Conservation (phyloP, 2,329 filamentous ascomycete species). For the Penicillium hordei region DNA sequence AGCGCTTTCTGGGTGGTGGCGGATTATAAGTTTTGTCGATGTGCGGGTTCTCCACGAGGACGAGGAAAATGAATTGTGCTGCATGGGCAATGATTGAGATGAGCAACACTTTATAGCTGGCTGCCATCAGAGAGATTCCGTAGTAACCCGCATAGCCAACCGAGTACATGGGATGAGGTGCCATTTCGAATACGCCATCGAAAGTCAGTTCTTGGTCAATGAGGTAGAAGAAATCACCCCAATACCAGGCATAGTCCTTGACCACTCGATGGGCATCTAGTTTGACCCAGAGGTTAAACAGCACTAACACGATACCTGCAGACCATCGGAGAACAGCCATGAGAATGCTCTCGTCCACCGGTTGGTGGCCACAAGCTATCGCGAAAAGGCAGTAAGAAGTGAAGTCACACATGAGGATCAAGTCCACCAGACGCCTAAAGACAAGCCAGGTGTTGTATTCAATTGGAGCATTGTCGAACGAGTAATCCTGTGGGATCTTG, state of each 20-base stretch:
- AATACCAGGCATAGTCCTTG: slow-evolving; percentile 99
- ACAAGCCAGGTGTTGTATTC: slow-evolving; percentile 99
- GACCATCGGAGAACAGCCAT: slow-evolving; percentile 75
- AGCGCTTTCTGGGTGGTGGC: slow-evolving; percentile 67
- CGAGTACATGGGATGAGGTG: slow-evolving; percentile 97
- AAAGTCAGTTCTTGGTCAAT: slow-evolving; percentile 98
- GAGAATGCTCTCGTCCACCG: slow-evolving; percentile 66
- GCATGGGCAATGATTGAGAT: slow-evolving; percentile 94
- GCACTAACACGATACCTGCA: slow-evolving; percentile 72
- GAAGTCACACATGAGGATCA: slow-evolving; percentile 99
- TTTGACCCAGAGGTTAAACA: slow-evolving; percentile 98
- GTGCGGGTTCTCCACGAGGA: slow-evolving; percentile 91
- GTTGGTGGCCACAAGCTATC: slow-evolving; percentile 76
- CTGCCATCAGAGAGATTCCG: slow-evolving; percentile 95
- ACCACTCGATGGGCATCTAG: slow-evolving; percentile 95
- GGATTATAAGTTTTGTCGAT: slow-evolving; percentile 98
- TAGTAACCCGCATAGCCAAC: slow-evolving; percentile 98
- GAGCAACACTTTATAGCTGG: slow-evolving; percentile 95
- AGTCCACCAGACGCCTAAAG: slow-evolving; percentile 90
- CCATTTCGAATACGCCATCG: slow-evolving; percentile 98
- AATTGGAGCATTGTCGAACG: slow-evolving; percentile 85
- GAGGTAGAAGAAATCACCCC: slow-evolving; percentile 99
- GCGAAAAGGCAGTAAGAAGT: slow-evolving; percentile 95
- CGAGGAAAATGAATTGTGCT: slow-evolving; percentile 89
- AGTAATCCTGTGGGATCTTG: slow-evolving; percentile 92